phyloP scores from a whole-genome alignment of 2,329 filamentous ascomycete genomes.

The Tricladium varicosporioides region DNA sequence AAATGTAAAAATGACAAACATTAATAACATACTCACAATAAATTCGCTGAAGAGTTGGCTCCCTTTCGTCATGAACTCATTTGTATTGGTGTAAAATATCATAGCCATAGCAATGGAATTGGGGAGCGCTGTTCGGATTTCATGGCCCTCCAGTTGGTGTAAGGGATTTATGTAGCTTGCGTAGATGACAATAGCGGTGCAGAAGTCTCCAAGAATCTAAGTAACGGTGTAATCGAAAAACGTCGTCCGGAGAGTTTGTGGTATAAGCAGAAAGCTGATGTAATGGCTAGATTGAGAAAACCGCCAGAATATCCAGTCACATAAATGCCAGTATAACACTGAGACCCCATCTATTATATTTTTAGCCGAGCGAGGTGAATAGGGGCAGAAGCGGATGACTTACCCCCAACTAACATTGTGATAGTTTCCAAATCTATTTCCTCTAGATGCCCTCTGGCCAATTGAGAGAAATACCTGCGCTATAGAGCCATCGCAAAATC shows the following conservation, averaged over 20 bases:
- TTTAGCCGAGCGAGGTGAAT: not conserved
- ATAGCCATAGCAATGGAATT: conserved; percentile 61
- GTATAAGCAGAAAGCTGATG: conserved; percentile 66
- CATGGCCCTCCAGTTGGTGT: conserved; percentile 58
- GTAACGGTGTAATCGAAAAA: conserved; percentile 65
- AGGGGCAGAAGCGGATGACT: not conserved
- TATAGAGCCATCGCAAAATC: conserved; percentile 71
- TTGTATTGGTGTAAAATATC: conserved; percentile 73
- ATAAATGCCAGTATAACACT: conserved; percentile 69
- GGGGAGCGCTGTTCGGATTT: conserved; percentile 60
- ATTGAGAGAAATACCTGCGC: conserved; percentile 64
- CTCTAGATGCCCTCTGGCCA: conserved; percentile 21
- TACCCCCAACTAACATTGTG: conserved; percentile 30
- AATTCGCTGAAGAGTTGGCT: conserved; percentile 73
- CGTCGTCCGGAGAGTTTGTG: conserved; percentile 68
- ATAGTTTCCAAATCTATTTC: conserved; percentile 27
- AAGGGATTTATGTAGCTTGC: conserved; percentile 65
- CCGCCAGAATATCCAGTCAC: conserved; percentile 63
- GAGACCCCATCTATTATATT: conserved; percentile 42
- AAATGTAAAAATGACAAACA: conserved; percentile 71
- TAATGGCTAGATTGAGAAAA: conserved; percentile 71
- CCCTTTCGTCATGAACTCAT: conserved; percentile 61
- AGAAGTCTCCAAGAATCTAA: conserved; percentile 66
- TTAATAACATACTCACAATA: conserved; percentile 63
- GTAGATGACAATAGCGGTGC: conserved; percentile 58